These are phyloP conservation scores for Metschnikowia gelsemii DNA, from an alignment of 805 yeast genomes.

Conservation along the genomic window DNA sequence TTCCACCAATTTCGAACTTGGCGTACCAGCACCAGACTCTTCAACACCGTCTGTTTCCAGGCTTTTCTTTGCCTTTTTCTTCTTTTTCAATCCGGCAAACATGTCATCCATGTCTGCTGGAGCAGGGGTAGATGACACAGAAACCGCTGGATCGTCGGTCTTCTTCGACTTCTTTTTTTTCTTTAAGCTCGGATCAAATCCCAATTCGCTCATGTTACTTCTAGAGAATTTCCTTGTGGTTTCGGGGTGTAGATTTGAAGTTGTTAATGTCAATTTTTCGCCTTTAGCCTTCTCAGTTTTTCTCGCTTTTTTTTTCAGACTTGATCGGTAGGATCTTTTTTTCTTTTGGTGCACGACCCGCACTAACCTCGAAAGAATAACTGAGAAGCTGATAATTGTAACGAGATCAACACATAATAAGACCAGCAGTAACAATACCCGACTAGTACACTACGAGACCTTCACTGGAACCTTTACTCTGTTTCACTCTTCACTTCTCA, in stretches of 20 bases:
- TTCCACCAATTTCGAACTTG: constrained; percentile 27
- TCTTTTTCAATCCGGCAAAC: constrained; percentile 70
- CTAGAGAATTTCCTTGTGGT: neutral
- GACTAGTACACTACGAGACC: too few relatives aligned
- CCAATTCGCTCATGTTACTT: constrained; percentile 48
- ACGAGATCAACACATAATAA: too few relatives aligned
- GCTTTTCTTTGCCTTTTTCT: constrained; percentile 40
- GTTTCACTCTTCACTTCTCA: too few relatives aligned
- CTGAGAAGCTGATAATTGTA: too few relatives aligned
- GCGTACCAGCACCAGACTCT: constrained; percentile 18
- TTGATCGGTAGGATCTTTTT: constrained; percentile 2
- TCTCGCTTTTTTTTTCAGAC: constrained; percentile 7
- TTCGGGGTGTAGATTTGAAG: neutral
- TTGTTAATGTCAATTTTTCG: constrained; percentile 1
- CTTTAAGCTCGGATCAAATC: constrained; percentile 73
- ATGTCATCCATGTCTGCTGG: constrained; percentile 50
- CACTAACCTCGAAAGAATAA: neutral
- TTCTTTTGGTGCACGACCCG: constrained; percentile 10
- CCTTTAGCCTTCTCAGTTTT: neutral
- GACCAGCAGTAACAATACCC: too few relatives aligned
- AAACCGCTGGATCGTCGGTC: constrained; percentile 37
- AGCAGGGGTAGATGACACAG: constrained; percentile 30
- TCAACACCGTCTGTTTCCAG: constrained; percentile 13
- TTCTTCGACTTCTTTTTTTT: constrained; percentile 80
- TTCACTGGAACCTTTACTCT: too few relatives aligned